Base-by-base conservation (phyloP, 2,329 filamentous ascomycete genomes). In the Magnaporthiopsis poae region DNA sequence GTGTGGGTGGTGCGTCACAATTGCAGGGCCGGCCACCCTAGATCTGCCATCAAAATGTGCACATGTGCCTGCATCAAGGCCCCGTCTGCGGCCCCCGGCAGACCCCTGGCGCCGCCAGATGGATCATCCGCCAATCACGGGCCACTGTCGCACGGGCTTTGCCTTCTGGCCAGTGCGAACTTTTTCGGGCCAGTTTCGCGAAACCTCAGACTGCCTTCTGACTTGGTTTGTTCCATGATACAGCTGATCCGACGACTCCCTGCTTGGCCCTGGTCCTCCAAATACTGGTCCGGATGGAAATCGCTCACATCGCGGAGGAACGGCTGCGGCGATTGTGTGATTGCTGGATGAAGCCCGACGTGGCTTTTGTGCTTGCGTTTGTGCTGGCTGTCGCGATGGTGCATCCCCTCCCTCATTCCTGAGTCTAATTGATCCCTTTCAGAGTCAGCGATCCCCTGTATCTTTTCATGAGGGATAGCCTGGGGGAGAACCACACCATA, bases 201-300 rank as follows among this genome's bases (percentile, higher is more conserved):
- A 33, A 62, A 33, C 13, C 61, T 36, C 61, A 62, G 29, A 62
- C 60, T 11, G 60, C 60, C 60, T 61, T 74, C 72, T 66, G 73
- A 75, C 75, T 73, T 69, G 69, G 71, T 66, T 67, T 72, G 77
- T 78, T 72, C 71, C 77, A 78, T 77, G 75, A 62, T 69, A 69
- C 71, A 71, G 76, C 68, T 74, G 76, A 78, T 77, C 77, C 73
- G 75, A 78, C 76, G 77, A 72, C 70, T 68, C 67, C 46, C 5
- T 56, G 46, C 46, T 25, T 36, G 35, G 12, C 35, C 12, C 21
- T 52, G 21, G 46, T 15, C 5, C 15, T 15, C 1, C n/a, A 21
- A 11, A 9, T 25, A 21, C 18, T 21, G 46, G 3, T 56, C 18
- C 21, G 46, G 46, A 56, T 56, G 11, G 46, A 25, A 21, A 9